Evolutionary conservation across 2,329 filamentous ascomycete species (phyloP), one percentile per base, ranked within the genome.

Genomic region (Bipolaris zeicola): DNA sequence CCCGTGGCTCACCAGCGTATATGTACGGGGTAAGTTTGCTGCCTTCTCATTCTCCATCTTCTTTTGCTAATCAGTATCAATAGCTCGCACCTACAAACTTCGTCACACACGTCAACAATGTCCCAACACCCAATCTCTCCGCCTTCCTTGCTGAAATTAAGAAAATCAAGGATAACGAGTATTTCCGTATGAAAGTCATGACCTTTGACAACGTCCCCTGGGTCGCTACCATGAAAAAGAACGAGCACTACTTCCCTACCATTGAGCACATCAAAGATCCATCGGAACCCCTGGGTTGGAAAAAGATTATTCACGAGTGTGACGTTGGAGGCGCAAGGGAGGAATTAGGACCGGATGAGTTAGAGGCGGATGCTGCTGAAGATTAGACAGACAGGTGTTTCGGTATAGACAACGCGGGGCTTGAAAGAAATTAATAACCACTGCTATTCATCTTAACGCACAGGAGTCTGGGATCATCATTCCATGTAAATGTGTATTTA

Each of bases 201-300:
- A 98, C 95, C 0, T 99, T 99, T 71, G 95, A 99, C 76, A 96
- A 96, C 70, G 92, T 99, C 8, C 94, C 94, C 3, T 99, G 95
- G 92, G 92, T 99, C n/a, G 91, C 96, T 37, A 99, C 95, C 7
- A 96, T 99, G 91, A 99, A 99, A 87, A 98, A 98, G 85, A 97
- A 97, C 68, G 94, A 99, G 74, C 95, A 99, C 77, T 99, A 99
- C 76, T 89, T 88, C 78, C 85, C 86, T 2, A 88, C 87, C 58
- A 83, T 87, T 28, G 86, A 88, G 73, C 88, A 87, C 58, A 70
- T 85, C 50, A 88, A 88, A 68, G 86, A 88, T 58, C 51, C 76
- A 1, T 72, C 69, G 1, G 76, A 81, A 58, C 73, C 79, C 5
- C 78, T 82, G 16, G 84, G 85, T 4, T 88, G 86, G 86, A 80